Percentiles rank a stretch among this genome's conserved stretches.
Evolutionary conservation across 129 eudicot species (phyloP).

Genomic region (Centaurea solstitialis): DNA sequence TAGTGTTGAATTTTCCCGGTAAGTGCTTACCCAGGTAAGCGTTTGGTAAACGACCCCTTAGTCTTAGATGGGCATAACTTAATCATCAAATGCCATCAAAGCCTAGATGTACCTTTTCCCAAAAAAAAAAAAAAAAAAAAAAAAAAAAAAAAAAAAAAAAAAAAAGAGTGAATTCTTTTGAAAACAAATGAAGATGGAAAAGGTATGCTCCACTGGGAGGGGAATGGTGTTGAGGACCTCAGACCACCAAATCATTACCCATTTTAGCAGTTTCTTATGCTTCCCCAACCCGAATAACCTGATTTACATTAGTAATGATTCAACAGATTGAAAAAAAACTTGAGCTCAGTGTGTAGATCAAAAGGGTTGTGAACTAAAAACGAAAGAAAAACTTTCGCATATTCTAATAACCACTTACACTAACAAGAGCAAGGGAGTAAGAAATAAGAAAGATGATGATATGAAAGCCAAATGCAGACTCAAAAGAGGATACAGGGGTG

Average conservation of each 20-base stretch:
- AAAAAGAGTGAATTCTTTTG: background rate
- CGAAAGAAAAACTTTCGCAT: background rate
- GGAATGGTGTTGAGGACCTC: background rate
- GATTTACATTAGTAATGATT: background rate
- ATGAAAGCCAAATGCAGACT: background rate
- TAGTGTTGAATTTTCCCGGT: too few relatives aligned
- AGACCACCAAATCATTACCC: background rate
- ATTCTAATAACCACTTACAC: background rate
- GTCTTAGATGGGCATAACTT: too few relatives aligned
- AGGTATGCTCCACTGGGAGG: background rate
- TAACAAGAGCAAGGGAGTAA: background rate
- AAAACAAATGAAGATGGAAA: background rate
- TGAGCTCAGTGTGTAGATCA: background rate
- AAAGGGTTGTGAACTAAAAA: background rate
- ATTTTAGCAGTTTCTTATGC: background rate
- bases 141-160: too few relatives aligned
- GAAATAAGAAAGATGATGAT: background rate
- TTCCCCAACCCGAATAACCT: background rate
- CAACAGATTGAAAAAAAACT: background rate
- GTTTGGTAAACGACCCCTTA: too few relatives aligned
- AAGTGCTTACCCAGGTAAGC: too few relatives aligned
- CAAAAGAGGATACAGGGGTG: background rate
- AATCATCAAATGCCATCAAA: too few relatives aligned
- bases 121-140: too few relatives aligned
- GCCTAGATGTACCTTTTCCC: too few relatives aligned